A percentile compares a stretch with the other conserved stretches of the same genome.
These are phyloP conservation scores for Dianthus caryophyllus DNA, from an alignment of 148 eudicot genomes.

Conservation along the genomic window DNA sequence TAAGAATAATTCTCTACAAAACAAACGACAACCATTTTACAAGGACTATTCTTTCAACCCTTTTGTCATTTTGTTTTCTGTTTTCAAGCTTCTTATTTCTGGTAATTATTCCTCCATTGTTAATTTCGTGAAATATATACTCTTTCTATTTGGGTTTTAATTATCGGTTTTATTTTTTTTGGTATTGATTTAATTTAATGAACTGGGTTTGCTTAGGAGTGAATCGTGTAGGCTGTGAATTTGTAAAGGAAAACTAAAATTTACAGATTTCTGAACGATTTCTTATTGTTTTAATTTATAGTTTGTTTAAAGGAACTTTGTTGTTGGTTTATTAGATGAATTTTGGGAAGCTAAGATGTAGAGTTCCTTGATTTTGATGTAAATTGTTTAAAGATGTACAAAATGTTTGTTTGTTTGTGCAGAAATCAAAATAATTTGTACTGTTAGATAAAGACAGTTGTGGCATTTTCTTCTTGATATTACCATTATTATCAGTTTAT, in stretches of 20 bases:
- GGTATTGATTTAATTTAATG: constrained; percentile 10
- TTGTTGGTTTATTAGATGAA: neutral
- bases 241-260: neutral
- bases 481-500: constrained; percentile 5
- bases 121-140: neutral
- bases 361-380: neutral
- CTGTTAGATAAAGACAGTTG: neutral
- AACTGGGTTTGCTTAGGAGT: constrained; percentile 13
- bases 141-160: neutral
- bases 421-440: neutral
- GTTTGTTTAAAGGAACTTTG: neutral
- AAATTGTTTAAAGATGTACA: neutral
- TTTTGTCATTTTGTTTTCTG: neutral
- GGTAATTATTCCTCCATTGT: constrained; percentile 10
- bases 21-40: neutral
- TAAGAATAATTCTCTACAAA: neutral
- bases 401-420: neutral
- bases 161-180: neutral
- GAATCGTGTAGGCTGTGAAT: neutral
- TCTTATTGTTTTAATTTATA: neutral
- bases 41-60: neutral
- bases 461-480: neutral
- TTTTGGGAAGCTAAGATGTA: neutral
- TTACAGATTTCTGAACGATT: neutral
- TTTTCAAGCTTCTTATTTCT: constrained; percentile 3